Conservation (phyloP, 495 filamentous ascomycete genomes). For the Hamigera avellanea region DNA sequence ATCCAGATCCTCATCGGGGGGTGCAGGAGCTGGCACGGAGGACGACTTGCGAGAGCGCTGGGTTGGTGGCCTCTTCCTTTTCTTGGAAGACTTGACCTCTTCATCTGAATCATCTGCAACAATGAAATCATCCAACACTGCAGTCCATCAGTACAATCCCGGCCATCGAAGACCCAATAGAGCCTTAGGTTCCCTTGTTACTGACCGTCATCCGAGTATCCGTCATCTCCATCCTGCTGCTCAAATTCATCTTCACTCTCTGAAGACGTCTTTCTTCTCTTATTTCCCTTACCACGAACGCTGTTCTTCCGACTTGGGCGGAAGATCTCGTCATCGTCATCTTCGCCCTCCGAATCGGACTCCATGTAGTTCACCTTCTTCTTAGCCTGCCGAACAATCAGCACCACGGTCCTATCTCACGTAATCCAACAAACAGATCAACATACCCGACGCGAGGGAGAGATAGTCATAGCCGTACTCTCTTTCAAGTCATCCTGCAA, state of each 20-base stretch:
- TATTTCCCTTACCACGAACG: constrained; percentile 22
- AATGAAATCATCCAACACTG: constrained; percentile 77
- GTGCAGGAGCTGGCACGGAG: constrained; percentile 33
- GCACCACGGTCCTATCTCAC: not conserved
- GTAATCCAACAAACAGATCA: not conserved
- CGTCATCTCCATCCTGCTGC: constrained; percentile 38
- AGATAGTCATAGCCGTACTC: constrained; percentile 15
- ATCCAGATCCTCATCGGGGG: constrained; percentile 41
- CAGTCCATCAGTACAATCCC: constrained; percentile 9
- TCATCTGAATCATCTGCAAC: constrained; percentile 72
- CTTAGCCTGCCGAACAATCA: constrained; percentile 23
- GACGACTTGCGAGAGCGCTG: constrained; percentile 44
- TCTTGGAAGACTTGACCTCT: constrained; percentile 54
- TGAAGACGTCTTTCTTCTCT: constrained; percentile 40
- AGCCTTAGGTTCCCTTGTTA: no score
- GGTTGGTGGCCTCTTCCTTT: constrained; percentile 53
- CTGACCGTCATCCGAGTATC: constrained; percentile 50
- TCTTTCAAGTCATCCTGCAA: constrained; percentile 3
- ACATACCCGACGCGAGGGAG: constrained; percentile 38
- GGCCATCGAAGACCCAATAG: constrained; percentile 1
- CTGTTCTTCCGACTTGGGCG: constrained; percentile 27
- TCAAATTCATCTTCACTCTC: constrained; percentile 62
- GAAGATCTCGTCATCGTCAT: constrained; percentile 43
- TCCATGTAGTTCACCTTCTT: constrained; percentile 37
- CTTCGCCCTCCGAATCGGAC: constrained; percentile 41